Base-by-base conservation (phyloP, 2,329 filamentous ascomycete species). In the Trichoderma asperellum region DNA sequence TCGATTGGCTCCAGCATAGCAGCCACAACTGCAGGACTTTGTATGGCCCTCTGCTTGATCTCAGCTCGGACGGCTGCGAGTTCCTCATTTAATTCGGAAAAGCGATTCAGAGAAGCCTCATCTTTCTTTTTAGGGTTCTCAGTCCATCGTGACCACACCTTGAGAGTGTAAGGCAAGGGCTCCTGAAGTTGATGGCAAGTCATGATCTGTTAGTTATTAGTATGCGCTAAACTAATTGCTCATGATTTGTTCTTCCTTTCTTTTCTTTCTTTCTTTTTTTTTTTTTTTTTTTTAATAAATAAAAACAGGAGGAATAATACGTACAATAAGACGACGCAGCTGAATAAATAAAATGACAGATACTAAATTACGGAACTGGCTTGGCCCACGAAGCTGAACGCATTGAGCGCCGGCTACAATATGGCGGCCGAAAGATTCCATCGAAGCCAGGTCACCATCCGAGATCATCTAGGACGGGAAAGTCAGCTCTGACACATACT, bases 171-270 rank as follows among this genome's bases (percentile, higher is more conserved):
- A 0, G 73, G 73, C 2, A 73, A 69, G 2, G 73, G 72, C 53
- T 73, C 72, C 34, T 74, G 73, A 10, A 74, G 66, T 18, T 74
- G 73, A 24, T 74, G 73, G 2, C 73, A 74, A 52, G 72, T 73
- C 7, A 70, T 73, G 53, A 73, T 57, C 73, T 73, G 35, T 1
- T 4, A 34, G 12, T 7, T 2, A 3, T 21, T 11, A 47, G 21
- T 43, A 43, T 43, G 40, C 37, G 34, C 37, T n/a, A n/a, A 11
- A 47, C n/a, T 21, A 0, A n/a, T 47, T n/a, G 8, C n/a, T 21
- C 11, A 4, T 12, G 43, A 18, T n/a, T n/a, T n/a, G n/a, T n/a
- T n/a, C n/a, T n/a, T n/a, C n/a, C n/a, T n/a, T n/a, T n/a, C n/a
- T n/a, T n/a, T n/a, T n/a, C n/a, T n/a, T n/a, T n/a, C n/a, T n/a